Evolutionary conservation across 2,329 filamentous ascomycete genomes (phyloP).

Genomic region (Colletotrichum cuscutae): DNA sequence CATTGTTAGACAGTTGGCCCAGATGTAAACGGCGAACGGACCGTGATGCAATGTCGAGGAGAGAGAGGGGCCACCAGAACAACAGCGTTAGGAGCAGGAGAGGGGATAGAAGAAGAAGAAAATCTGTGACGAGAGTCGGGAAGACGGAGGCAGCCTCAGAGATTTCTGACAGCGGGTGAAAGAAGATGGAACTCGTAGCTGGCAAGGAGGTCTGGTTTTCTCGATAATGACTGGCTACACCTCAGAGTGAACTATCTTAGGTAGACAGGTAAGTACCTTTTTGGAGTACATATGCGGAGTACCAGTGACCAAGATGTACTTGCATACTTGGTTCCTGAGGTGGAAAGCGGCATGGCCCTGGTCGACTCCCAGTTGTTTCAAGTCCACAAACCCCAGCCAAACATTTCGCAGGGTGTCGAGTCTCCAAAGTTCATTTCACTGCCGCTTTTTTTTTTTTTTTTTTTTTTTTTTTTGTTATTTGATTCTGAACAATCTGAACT

Average conservation of each 20-base stretch:
- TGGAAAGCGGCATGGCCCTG: slow-evolving; percentile 5
- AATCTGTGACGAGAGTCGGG: not conserved
- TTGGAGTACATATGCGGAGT: not conserved
- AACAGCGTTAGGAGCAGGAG: not conserved
- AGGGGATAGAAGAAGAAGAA: not conserved
- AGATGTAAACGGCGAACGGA: not conserved
- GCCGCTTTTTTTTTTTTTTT: not conserved
- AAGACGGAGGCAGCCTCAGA: not conserved
- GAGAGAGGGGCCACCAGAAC: not conserved
- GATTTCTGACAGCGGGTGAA: not conserved
- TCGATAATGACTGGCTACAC: slow-evolving; percentile 23
- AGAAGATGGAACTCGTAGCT: not conserved
- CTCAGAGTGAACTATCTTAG: too few relatives aligned
- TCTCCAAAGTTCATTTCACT: not conserved
- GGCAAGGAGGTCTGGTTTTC: slow-evolving; percentile 1
- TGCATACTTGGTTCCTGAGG: not conserved
- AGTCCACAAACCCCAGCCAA: slow-evolving; percentile 20
- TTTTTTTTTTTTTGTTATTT: not conserved
- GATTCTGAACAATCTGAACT: not conserved
- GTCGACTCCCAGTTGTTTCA: slow-evolving; percentile 33
- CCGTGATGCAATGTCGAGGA: slow-evolving; percentile 4
- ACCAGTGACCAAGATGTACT: not conserved
- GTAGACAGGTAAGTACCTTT: too few relatives aligned
- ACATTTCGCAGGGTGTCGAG: slow-evolving; percentile 15
- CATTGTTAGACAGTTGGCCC: too few relatives aligned